A percentile compares a stretch with the other conserved stretches of the same genome.
Evolutionary conservation across 768 basidiomycete species (phyloP).

Genomic region (Lentinula edodes): DNA sequence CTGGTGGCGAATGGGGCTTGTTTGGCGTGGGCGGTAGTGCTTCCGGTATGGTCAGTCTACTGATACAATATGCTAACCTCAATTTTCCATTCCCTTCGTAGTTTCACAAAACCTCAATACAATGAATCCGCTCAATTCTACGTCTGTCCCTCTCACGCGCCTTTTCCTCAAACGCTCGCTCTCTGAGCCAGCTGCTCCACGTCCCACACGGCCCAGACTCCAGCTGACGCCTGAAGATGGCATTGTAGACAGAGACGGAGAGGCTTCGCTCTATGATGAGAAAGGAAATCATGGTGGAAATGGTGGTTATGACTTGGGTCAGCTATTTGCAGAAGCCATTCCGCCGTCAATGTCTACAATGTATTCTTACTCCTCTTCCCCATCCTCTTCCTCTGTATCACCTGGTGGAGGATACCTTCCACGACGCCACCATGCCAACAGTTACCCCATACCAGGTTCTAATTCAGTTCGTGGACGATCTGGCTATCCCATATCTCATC

Average conservation of each 20-base stretch:
- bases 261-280: neutral
- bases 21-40: neutral
- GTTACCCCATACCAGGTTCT: neutral
- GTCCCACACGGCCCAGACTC: neutral
- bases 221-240: neutral
- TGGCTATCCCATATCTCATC: neutral
- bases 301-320: neutral
- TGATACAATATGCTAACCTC: neutral
- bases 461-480: neutral
- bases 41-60: neutral
- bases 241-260: neutral
- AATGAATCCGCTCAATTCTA: neutral
- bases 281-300: neutral
- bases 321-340: neutral
- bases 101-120: neutral
- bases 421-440: neutral
- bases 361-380: neutral
- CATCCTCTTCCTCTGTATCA: neutral
- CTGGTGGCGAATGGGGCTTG: constrained; percentile 3
- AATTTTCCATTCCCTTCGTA: neutral
- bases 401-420: neutral
- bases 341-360: neutral
- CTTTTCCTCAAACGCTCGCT: constrained; percentile 3
- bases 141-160: neutral
- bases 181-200: constrained; percentile 1